phyloP scores from a whole-genome alignment of 225 moss, liverwort and hornwort species.

The Lunularia cruciata region DNA sequence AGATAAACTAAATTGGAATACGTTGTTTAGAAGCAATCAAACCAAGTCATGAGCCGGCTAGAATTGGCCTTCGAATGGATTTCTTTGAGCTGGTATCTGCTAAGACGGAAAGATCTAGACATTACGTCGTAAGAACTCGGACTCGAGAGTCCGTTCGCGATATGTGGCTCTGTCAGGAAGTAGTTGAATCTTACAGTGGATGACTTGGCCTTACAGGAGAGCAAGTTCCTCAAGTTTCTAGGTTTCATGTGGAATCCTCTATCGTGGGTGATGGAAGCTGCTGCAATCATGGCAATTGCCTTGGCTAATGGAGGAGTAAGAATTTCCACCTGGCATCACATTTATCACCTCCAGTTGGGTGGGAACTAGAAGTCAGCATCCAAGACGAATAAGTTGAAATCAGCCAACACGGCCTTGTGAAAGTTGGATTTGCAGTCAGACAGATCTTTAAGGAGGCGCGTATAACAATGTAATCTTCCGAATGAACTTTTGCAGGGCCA shows the following conservation, averaged over 20 bases:
- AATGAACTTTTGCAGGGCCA: neutral
- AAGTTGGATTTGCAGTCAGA: no score
- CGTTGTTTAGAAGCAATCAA: no score
- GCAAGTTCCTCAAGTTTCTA: slow-evolving; percentile 20
- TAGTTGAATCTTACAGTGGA: no score
- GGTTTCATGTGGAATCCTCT: slow-evolving; percentile 38
- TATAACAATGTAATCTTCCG: neutral
- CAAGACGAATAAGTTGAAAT: no score
- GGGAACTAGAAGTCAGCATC: no score
- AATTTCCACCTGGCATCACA: no score
- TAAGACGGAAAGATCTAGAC: neutral
- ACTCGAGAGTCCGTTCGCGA: neutral
- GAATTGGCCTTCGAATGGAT: neutral
- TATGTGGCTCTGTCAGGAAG: neutral
- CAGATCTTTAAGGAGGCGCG: neutral
- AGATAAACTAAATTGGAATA: no score
- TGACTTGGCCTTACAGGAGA: slow-evolving; percentile 16
- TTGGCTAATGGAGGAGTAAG: slow-evolving; percentile 16
- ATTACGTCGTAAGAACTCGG: neutral
- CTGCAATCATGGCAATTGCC: slow-evolving; percentile 29
- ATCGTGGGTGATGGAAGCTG: slow-evolving; percentile 32
- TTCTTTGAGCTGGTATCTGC: neutral
- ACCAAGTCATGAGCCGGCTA: no score
- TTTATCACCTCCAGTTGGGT: no score
- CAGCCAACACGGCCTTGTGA: no score